phyloP scores from a whole-genome alignment of 2,329 filamentous ascomycete species.

The Cladorrhinum sp. region DNA sequence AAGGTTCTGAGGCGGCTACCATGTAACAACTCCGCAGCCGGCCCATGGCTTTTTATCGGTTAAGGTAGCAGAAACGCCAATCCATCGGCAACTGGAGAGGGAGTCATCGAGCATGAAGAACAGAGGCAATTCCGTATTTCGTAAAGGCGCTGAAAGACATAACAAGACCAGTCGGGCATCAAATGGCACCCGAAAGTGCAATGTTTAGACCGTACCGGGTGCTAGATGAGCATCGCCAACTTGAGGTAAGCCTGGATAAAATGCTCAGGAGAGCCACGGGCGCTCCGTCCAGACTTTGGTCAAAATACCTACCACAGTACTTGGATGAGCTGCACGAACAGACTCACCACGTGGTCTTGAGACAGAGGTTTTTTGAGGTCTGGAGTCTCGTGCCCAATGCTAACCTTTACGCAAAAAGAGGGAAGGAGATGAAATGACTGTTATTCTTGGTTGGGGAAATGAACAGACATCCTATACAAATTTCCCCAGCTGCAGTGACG shows the following conservation, averaged over 20 bases:
- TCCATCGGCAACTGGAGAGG: conserved; percentile 15
- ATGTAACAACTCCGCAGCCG: not conserved
- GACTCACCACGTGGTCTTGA: not conserved
- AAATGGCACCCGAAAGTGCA: conserved; percentile 14
- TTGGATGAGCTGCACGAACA: not conserved
- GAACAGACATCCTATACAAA: conserved; percentile 7
- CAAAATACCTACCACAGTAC: not conserved
- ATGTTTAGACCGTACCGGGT: conserved; percentile 12
- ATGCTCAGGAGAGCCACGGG: not conserved
- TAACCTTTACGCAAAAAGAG: not conserved
- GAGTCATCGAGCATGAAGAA: conserved; percentile 1
- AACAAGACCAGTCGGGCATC: conserved; percentile 20
- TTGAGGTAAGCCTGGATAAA: not conserved
- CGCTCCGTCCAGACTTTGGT: not conserved
- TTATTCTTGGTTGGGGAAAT: conserved; percentile 6
- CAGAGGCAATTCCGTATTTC: conserved; percentile 18
- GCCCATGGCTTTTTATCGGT: conserved; percentile 5
- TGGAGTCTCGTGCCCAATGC: not conserved
- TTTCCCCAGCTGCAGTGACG: conserved; percentile 9
- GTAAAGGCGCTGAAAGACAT: not conserved
- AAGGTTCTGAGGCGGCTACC: not conserved
- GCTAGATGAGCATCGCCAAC: conserved; percentile 3
- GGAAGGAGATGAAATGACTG: not conserved
- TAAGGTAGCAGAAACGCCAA: conserved; percentile 15
- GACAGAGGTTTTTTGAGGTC: not conserved